phyloP scores from a whole-genome alignment of 2,329 filamentous ascomycete species.

The Calonectria leucothoes region DNA sequence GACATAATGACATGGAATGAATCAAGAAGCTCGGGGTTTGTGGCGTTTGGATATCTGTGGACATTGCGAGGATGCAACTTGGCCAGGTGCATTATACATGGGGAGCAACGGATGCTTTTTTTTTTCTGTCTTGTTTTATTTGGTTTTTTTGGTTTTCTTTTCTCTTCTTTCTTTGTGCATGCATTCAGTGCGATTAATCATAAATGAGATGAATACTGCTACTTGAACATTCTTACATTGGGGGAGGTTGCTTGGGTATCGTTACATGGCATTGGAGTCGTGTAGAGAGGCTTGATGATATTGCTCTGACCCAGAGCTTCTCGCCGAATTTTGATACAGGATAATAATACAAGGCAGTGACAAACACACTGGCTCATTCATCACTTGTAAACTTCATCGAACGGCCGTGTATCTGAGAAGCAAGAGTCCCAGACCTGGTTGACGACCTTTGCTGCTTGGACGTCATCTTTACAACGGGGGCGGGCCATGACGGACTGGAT shows the following conservation, averaged over 20 bases:
- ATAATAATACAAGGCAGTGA: conserved; percentile 11
- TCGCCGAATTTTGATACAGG: neutral
- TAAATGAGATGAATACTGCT: conserved; percentile 28
- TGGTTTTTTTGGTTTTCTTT: conserved; percentile 19
- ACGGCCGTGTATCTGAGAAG: conserved; percentile 92
- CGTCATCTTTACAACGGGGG: conserved; percentile 85
- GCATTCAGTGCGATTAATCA: conserved; percentile 23
- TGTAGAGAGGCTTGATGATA: conserved; percentile 24
- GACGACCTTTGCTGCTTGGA: conserved; percentile 87
- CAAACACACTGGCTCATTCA: conserved; percentile 3
- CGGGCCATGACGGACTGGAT: conserved; percentile 82
- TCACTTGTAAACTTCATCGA: conserved; percentile 94
- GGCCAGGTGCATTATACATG: conserved; percentile 43
- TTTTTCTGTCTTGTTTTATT: conserved; percentile 29
- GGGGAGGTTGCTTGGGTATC: no score
- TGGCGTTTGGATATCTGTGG: conserved; percentile 36
- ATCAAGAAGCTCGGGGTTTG: conserved; percentile 27
- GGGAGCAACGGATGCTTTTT: conserved; percentile 41
- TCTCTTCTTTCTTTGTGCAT: neutral
- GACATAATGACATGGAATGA: conserved; percentile 33
- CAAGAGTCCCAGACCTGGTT: conserved; percentile 99
- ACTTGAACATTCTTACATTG: conserved; percentile 20
- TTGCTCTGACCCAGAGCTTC: conserved; percentile 9
- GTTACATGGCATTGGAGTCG: conserved; percentile 37
- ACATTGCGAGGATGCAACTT: conserved; percentile 28